Evolutionary conservation across 225 moss, liverwort and hornwort genomes (phyloP), one percentile per base, ranked within the genome.

Genomic region (Rhytidiadelphus loreus): DNA sequence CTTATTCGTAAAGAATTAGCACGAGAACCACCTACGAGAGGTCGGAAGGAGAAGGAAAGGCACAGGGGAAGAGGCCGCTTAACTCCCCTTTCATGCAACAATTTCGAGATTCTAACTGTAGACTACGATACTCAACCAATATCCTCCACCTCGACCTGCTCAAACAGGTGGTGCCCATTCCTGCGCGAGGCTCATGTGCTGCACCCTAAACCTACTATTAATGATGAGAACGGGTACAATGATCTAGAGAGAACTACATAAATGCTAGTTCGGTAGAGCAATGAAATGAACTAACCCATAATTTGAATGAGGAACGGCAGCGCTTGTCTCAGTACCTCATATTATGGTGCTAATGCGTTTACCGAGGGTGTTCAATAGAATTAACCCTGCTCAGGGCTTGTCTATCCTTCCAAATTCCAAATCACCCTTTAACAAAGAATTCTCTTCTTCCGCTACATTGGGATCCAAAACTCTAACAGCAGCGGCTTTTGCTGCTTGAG

Each of bases 381-480:
- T 64, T 28, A 72, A 37, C 15, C 59, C 63, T 57, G 82, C 72
- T 92, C 77, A 93, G 56, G 89, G 86, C 80, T 90, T 90, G 5
- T 88, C 92, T 53, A n/a, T 61, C 84, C 81, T 87, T 81, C 94
- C 94, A 37, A 91, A 89, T 80, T 95, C 95, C 82, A 95, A 83
- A 82, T 92, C 91, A 72, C 73, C 46, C 76, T 93, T 92, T 37
- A 93, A 83, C 48, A 95, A 85, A 12, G 90, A 84, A 68, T 88
- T 87, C 61, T 81, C 88, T 53, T 94, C 94, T 65, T 91, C 95
- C 24, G 69, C 29, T 44, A 87, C 69, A 17, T 50, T 85, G 12
- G 88, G 86, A 83, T 92, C 92, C 63, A 85, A 58, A 26, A 72
- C 60, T 91, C 91, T 91, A 35, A 77, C 58, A 26, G 86, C 46